Evolutionary conservation across 176 grass and related monocot species (phyloP).

Genomic region (Chloris gayana): DNA sequence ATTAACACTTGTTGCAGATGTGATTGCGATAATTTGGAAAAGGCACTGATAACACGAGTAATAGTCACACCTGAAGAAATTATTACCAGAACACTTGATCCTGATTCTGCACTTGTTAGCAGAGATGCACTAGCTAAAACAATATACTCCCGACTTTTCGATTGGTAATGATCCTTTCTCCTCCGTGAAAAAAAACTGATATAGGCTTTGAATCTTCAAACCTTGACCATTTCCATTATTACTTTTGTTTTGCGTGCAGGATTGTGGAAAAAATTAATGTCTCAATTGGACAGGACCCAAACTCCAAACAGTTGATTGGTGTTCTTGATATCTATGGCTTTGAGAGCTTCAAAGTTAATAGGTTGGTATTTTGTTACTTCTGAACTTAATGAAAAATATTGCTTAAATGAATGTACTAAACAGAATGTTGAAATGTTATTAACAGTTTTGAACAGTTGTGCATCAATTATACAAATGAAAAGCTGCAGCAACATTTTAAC

Average conservation of each 20-base stretch:
- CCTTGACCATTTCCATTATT: slow-evolving; percentile 27
- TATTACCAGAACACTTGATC: slow-evolving; percentile 98
- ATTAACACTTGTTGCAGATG: slow-evolving; percentile 72
- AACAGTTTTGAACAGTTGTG: slow-evolving; percentile 94
- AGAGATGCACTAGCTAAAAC: slow-evolving; percentile 98
- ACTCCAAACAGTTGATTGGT: slow-evolving; percentile 96
- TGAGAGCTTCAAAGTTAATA: slow-evolving; percentile 99
- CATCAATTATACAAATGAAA: slow-evolving; percentile 99
- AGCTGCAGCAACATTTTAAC: slow-evolving; percentile 99
- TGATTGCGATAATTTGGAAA: slow-evolving; percentile 79
- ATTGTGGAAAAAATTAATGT: slow-evolving; percentile 98
- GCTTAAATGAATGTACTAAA: slow-evolving; percentile 21
- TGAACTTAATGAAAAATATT: background rate
- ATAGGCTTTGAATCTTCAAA: slow-evolving; percentile 35
- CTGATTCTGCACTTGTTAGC: slow-evolving; percentile 86
- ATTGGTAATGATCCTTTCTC: slow-evolving; percentile 68
- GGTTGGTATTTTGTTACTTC: slow-evolving; percentile 53
- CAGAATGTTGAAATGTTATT: slow-evolving; percentile 27
- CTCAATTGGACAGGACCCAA: slow-evolving; percentile 98
- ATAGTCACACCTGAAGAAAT: slow-evolving; percentile 99
- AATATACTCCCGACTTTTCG: slow-evolving; percentile 95
- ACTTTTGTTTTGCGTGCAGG: slow-evolving; percentile 56
- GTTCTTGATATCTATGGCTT: slow-evolving; percentile 99
- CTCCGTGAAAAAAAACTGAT: slow-evolving; percentile 6
- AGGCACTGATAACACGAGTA: slow-evolving; percentile 90